Evolutionary conservation across 2,329 filamentous ascomycete genomes (phyloP).

Genomic region (Eurotiales sp.): DNA sequence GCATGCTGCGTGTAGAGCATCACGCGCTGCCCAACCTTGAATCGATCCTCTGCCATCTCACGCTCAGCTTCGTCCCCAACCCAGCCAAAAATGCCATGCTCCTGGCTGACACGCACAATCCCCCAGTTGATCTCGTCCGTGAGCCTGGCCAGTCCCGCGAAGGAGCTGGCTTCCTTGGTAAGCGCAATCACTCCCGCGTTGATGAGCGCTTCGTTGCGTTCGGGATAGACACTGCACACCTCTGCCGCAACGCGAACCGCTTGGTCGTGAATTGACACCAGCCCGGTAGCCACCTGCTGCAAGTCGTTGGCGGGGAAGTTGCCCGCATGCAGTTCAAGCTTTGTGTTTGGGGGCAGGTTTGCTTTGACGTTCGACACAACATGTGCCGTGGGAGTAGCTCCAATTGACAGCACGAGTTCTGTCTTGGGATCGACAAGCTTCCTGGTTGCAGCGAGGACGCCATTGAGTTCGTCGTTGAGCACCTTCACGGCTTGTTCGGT

Average conservation of each 20-base stretch:
- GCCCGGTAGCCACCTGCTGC: constrained; percentile 36
- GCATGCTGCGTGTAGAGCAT: constrained; percentile 31
- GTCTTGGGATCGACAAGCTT: constrained; percentile 17
- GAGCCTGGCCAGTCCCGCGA: constrained; percentile 28
- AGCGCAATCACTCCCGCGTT: constrained; percentile 37
- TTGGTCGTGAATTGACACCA: constrained; percentile 27
- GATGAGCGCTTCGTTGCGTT: constrained; percentile 37
- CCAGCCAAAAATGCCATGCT: constrained; percentile 37
- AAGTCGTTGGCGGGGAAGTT: constrained; percentile 39
- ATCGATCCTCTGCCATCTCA: constrained; percentile 22
- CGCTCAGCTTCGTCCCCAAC: constrained; percentile 17
- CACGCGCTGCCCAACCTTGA: constrained; percentile 31
- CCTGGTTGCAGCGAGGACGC: constrained; percentile 28
- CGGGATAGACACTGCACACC: constrained; percentile 38
- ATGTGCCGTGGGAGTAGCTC: constrained; percentile 37
- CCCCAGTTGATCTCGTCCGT: constrained; percentile 27
- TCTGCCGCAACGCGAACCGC: constrained; percentile 32
- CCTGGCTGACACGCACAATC: constrained; percentile 35
- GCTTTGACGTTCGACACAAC: constrained; percentile 28
- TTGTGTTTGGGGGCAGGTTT: constrained; percentile 22
- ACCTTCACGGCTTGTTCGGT: constrained; percentile 28
- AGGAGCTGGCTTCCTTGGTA: constrained; percentile 30
- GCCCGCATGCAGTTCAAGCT: constrained; percentile 37
- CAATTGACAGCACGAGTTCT: constrained; percentile 32
- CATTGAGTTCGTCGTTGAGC: constrained; percentile 29